Evolutionary conservation across 2,329 filamentous ascomycete species (phyloP).

Genomic region (Myriosclerotinia scirpicola): DNA sequence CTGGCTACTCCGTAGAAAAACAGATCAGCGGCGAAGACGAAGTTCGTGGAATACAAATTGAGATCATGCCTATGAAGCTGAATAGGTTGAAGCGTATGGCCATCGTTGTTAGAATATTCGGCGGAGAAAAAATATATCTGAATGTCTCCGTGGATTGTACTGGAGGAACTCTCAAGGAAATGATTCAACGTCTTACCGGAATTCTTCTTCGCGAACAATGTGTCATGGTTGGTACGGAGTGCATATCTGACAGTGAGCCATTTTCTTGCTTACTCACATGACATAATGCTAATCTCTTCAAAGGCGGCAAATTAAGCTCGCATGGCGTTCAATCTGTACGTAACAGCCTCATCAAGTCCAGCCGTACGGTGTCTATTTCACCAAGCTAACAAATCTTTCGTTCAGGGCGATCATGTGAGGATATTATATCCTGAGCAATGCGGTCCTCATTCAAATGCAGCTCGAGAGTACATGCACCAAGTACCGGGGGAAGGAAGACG

Average conservation of each 20-base stretch:
- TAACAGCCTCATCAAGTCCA: too few relatives aligned
- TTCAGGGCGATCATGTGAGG: not conserved
- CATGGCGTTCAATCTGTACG: too few relatives aligned
- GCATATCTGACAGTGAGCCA: not conserved
- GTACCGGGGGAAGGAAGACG: not conserved
- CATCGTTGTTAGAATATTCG: conserved; percentile 65
- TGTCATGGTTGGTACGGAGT: not conserved
- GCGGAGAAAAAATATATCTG: conserved; percentile 65
- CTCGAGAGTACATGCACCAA: not conserved
- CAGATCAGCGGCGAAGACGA: conserved; percentile 14
- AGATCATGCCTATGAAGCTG: conserved; percentile 13
- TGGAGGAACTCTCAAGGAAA: not conserved
- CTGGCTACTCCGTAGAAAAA: conserved; percentile 22
- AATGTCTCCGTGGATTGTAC: not conserved
- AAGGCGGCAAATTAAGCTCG: too few relatives aligned
- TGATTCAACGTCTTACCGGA: not conserved
- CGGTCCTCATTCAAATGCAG: too few relatives aligned
- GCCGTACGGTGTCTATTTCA: too few relatives aligned
- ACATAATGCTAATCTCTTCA: too few relatives aligned
- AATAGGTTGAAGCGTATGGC: conserved; percentile 34
- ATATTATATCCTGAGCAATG: too few relatives aligned
- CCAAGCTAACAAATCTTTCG: not conserved
- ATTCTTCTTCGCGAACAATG: not conserved
- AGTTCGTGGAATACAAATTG: conserved; percentile 18
- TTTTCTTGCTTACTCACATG: too few relatives aligned